Conservation (phyloP, 2,329 filamentous ascomycete genomes). For the Colletotrichum tabaci region DNA sequence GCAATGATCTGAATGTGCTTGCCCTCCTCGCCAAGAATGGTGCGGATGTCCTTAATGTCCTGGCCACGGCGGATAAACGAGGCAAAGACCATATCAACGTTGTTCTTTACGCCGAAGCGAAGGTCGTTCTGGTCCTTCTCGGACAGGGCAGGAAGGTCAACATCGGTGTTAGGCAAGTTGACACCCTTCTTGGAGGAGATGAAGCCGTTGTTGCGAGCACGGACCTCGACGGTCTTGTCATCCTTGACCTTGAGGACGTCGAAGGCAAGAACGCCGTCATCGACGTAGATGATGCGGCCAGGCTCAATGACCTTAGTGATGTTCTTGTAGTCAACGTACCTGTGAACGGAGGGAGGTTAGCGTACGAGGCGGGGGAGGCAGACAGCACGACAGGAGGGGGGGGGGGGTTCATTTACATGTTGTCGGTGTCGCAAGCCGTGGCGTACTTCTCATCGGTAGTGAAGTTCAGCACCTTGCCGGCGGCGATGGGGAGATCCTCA, state of each 20-base stretch:
- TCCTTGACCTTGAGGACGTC: conserved; percentile 91
- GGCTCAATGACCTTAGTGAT: conserved; percentile 97
- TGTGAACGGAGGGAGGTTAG: conserved; percentile 51
- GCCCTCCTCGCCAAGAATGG: conserved; percentile 90
- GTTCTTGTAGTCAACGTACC: conserved; percentile 99
- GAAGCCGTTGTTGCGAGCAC: conserved; percentile 96
- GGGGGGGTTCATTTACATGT: conserved; percentile 78
- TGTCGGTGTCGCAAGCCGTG: conserved; percentile 85
- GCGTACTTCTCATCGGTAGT: conserved; percentile 96
- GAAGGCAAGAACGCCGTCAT: conserved; percentile 97
- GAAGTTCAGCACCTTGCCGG: conserved; percentile 90
- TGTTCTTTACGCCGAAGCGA: conserved; percentile 96
- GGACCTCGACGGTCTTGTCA: conserved; percentile 88
- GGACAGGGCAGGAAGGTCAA: conserved; percentile 95
- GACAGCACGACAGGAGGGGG: conserved; percentile 12
- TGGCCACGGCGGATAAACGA: conserved; percentile 96
- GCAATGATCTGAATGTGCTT: conserved; percentile 99
- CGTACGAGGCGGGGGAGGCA: conserved; percentile 1
- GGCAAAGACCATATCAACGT: conserved; percentile 98
- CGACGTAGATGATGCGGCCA: conserved; percentile 96
- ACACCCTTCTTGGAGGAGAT: conserved; percentile 99
- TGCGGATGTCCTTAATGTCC: conserved; percentile 93
- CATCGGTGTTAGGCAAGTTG: conserved; percentile 98
- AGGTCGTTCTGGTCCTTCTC: conserved; percentile 98
- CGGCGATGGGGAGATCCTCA: conserved; percentile 89